These are phyloP conservation scores for Ceratobasidium sp. DNA, from an alignment of 1,284 basidiomycete species.

Conservation along the genomic window DNA sequence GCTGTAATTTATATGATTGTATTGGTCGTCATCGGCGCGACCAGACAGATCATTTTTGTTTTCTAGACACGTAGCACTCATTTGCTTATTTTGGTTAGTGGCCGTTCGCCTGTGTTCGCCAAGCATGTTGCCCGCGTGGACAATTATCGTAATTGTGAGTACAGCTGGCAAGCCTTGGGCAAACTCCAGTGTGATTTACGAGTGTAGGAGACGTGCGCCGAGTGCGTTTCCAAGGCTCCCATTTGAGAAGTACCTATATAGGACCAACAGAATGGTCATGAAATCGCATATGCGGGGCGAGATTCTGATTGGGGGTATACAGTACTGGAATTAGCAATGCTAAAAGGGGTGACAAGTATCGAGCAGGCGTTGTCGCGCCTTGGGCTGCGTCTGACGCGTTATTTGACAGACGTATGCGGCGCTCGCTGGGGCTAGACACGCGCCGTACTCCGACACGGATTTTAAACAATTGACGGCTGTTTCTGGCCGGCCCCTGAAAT, in stretches of 20 bases:
- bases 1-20: neutral
- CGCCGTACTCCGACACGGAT: conserved; percentile 1
- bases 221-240: neutral
- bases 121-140: neutral
- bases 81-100: too few species aligned
- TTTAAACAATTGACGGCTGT: neutral
- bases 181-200: neutral
- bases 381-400: neutral
- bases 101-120: too few species aligned
- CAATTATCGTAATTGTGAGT: neutral
- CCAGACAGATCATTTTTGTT: too few species aligned
- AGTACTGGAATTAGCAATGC: neutral
- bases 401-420: neutral
- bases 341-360: neutral
- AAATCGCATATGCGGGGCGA: neutral
- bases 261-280: neutral
- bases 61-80: neutral
- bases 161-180: neutral
- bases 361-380: neutral
- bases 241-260: conserved; percentile 16
- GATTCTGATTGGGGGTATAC: neutral
- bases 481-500: neutral
- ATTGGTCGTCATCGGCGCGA: neutral
- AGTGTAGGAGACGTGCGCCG: neutral
- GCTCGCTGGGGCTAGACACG: neutral